Evolutionary conservation across 73 alveolate genomes (phyloP).

Genomic region (Breviolum minutum): DNA sequence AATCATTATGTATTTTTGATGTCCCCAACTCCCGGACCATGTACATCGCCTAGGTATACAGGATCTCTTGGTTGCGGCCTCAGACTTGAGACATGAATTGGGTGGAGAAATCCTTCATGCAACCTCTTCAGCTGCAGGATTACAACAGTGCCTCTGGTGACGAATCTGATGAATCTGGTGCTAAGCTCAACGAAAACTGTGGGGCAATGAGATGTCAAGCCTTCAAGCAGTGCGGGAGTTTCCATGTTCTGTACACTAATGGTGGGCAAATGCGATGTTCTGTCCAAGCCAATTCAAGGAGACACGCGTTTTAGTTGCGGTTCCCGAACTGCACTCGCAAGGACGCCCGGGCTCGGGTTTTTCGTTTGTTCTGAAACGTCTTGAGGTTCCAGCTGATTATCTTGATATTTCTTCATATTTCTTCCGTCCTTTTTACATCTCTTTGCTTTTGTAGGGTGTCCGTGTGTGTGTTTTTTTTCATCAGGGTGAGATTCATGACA

Average conservation of each 20-base stretch:
- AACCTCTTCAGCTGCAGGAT: background rate
- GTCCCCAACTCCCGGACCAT: no score
- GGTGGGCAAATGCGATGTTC: background rate
- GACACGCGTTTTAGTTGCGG: constrained; percentile 2
- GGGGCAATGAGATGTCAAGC: background rate
- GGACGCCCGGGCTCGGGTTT: background rate
- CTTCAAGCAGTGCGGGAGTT: background rate
- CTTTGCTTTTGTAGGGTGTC: background rate
- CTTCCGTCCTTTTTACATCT: background rate
- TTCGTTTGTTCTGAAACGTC: background rate
- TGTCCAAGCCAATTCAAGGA: background rate
- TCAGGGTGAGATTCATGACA: no score
- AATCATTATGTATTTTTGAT: no score
- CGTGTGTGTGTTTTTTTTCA: no score
- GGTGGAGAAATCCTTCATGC: background rate
- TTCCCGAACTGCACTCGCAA: constrained; percentile 17
- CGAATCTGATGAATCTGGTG: background rate
- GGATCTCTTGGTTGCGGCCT: constrained; percentile 3
- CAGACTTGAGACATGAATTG: no score
- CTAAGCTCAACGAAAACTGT: background rate
- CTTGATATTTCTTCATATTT: background rate
- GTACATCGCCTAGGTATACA: background rate
- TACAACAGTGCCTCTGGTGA: constrained; percentile 46
- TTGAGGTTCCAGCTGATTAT: background rate
- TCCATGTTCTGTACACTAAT: no score